phyloP scores from a whole-genome alignment of 2,329 filamentous ascomycete genomes.

The Fusarium subglutinans region DNA sequence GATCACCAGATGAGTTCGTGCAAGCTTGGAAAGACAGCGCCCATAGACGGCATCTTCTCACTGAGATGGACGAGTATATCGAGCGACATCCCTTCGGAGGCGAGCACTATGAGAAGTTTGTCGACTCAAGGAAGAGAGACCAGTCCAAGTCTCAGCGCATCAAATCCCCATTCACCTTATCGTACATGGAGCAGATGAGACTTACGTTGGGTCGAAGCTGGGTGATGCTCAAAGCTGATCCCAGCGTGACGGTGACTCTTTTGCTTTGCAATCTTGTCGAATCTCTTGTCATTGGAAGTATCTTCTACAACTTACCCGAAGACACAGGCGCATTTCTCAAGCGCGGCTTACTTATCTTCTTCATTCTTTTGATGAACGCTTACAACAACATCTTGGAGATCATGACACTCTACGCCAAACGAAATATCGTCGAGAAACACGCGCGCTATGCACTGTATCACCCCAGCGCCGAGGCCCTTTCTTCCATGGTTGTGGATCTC shows the following conservation, averaged over 20 bases:
- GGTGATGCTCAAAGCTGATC: slow-evolving; percentile 37
- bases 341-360: slow-evolving; percentile 28
- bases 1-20: slow-evolving; percentile 51
- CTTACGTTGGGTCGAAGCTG: slow-evolving; percentile 33
- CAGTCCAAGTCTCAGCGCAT: slow-evolving; percentile 35
- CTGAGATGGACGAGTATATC: slow-evolving; percentile 46
- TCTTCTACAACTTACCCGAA: slow-evolving; percentile 33
- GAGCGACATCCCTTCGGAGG: slow-evolving; percentile 40
- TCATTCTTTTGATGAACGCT: slow-evolving; percentile 36
- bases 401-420: slow-evolving; percentile 43
- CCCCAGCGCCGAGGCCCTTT: slow-evolving; percentile 42
- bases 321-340: slow-evolving; percentile 17
- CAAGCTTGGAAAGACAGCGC: slow-evolving; percentile 46
- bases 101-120: slow-evolving; percentile 39
- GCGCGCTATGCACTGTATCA: slow-evolving; percentile 48
- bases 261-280: slow-evolving; percentile 34
- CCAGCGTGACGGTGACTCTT: slow-evolving; percentile 32
- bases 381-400: slow-evolving; percentile 41
- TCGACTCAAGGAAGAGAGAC: slow-evolving; percentile 37
- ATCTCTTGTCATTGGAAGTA: slow-evolving; percentile 35
- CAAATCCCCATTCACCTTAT: slow-evolving; percentile 30
- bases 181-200: slow-evolving; percentile 33
- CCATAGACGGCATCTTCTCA: slow-evolving; percentile 38
- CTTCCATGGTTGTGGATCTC: slow-evolving; percentile 34
- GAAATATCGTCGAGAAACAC: slow-evolving; percentile 48